Evolutionary conservation across 257 asterid genomes (phyloP).

Genomic region (Voacanga thouarsii): DNA sequence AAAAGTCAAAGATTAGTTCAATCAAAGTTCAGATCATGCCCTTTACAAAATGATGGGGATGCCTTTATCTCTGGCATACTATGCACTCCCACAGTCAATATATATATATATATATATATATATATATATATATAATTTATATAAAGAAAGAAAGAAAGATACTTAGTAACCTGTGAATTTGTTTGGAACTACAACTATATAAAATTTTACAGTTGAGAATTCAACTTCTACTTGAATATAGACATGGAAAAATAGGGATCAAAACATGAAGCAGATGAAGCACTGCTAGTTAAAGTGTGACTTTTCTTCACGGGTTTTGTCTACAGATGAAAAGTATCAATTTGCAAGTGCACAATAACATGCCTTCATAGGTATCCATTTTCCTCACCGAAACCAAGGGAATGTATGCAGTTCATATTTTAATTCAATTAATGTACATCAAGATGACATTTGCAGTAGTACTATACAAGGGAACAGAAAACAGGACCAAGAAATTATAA

Average conservation of each 20-base stretch:
- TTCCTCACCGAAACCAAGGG: neutral
- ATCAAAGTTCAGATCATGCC: too few relatives aligned
- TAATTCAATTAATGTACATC: neutral
- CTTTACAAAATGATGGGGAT: constrained; percentile 63
- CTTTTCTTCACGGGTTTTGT: neutral
- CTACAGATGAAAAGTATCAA: neutral
- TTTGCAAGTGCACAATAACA: neutral
- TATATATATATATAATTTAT: too few relatives aligned
- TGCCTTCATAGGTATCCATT: neutral
- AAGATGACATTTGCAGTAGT: neutral
- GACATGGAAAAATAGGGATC: neutral
- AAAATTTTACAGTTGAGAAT: neutral
- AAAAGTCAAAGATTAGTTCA: too few relatives aligned
- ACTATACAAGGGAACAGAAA: neutral
- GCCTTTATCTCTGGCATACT: constrained; percentile 60
- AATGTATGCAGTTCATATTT: neutral
- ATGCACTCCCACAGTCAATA: constrained; percentile 83
- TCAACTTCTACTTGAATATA: neutral
- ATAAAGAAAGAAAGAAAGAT: too few relatives aligned
- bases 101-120: too few relatives aligned
- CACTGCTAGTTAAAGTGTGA: neutral
- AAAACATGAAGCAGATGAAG: neutral
- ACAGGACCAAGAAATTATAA: neutral
- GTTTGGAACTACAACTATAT: neutral
- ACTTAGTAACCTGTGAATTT: neutral